phyloP scores from a whole-genome alignment of 1,284 basidiomycete species.

The Taiwanofungus camphoratus region DNA sequence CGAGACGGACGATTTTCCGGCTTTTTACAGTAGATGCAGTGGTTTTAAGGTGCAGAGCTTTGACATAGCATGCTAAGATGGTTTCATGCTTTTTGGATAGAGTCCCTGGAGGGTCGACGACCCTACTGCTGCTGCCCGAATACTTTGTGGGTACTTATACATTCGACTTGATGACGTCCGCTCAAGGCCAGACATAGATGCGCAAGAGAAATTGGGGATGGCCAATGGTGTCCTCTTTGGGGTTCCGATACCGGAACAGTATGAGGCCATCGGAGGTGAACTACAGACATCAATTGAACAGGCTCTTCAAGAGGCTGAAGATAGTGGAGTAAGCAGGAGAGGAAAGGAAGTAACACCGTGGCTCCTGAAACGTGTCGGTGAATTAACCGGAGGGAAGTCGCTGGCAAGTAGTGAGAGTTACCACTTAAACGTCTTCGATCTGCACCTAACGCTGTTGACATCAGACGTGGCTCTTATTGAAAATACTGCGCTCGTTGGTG shows the following conservation, averaged over 20 bases:
- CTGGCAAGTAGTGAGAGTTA: constrained; percentile 56
- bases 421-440: background rate
- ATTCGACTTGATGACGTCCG: no score
- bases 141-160: constrained; percentile 56
- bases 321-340: constrained; percentile 71
- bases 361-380: constrained; percentile 81
- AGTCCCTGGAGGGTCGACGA: constrained; percentile 66
- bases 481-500: constrained; percentile 88
- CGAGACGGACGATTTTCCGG: constrained; percentile 79
- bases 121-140: constrained; percentile 57
- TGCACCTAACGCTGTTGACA: background rate
- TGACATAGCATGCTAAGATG: background rate
- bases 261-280: constrained; percentile 58
- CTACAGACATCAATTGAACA: constrained; percentile 84
- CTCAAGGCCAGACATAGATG: constrained; percentile 33
- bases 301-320: constrained; percentile 81
- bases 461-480: constrained; percentile 84
- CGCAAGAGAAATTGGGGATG: constrained; percentile 59
- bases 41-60: constrained; percentile 63
- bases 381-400: constrained; percentile 76
- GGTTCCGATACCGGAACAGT: constrained; percentile 84
- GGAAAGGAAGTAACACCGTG: constrained; percentile 97
- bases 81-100: constrained; percentile 31
- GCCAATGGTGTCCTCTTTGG: constrained; percentile 77
- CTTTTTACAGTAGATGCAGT: constrained; percentile 86